Evolutionary conservation across 1,139 yeast species (phyloP).

Genomic region (Nakaseomyces glabratus): DNA sequence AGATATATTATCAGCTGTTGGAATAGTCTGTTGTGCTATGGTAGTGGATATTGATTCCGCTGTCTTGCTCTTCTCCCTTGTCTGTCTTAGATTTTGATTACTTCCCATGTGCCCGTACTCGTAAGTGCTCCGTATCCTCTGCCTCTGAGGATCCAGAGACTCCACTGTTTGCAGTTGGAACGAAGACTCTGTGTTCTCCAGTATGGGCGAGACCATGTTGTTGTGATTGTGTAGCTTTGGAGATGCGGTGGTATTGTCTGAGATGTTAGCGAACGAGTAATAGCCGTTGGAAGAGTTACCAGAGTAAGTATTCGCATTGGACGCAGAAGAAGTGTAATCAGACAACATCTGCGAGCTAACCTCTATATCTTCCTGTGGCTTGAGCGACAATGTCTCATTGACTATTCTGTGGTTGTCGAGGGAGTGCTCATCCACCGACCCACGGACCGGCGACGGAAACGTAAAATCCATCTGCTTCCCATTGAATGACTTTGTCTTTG

Average conservation of each 20-base stretch:
- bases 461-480: constrained; percentile 28
- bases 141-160: background rate
- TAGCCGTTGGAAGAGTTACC: constrained; percentile 27
- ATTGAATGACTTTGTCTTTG: constrained; percentile 28
- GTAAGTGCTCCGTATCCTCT: constrained; percentile 1
- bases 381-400: constrained; percentile 14
- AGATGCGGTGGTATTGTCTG: constrained; percentile 30
- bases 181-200: constrained; percentile 7
- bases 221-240: constrained; percentile 8
- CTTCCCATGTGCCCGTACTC: too few relatives aligned
- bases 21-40: constrained; percentile 14
- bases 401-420: constrained; percentile 25
- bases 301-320: constrained; percentile 20
- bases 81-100: background rate
- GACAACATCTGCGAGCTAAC: constrained; percentile 23
- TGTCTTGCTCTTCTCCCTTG: constrained; percentile 1
- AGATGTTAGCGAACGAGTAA: constrained; percentile 32
- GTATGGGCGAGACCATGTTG: constrained; percentile 9
- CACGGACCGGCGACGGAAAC: constrained; percentile 22
- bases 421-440: constrained; percentile 15
- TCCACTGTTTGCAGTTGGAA: constrained; percentile 3
- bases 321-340: constrained; percentile 18
- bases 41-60: constrained; percentile 1
- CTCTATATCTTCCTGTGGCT: constrained; percentile 13
- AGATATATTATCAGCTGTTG: constrained; percentile 26